Evolutionary conservation across 768 basidiomycete genomes (phyloP).

Genomic region (Thelephora aurantiotincta): DNA sequence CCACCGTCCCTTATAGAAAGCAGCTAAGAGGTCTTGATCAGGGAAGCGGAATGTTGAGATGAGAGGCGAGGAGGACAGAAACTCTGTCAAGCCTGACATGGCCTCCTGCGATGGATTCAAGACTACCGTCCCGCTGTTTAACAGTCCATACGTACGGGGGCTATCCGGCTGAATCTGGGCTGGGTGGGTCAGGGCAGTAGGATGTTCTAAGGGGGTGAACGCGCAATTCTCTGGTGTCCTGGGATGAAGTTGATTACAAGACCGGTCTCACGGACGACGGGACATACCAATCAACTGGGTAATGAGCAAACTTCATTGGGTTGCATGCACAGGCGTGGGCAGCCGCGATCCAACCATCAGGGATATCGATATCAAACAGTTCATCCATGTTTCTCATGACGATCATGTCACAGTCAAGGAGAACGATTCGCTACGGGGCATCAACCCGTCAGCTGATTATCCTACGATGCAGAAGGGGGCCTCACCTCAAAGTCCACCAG

Average conservation of each 20-base stretch:
- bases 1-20: constrained; percentile 69
- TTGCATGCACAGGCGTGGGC: constrained; percentile 91
- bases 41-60: constrained; percentile 57
- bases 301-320: constrained; percentile 69
- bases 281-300: constrained; percentile 74
- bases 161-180: constrained; percentile 24
- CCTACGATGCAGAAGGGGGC: background rate
- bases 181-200: constrained; percentile 32
- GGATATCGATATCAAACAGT: constrained; percentile 38
- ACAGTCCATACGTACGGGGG: constrained; percentile 65
- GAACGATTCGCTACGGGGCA: constrained; percentile 48
- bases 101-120: constrained; percentile 57
- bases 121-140: constrained; percentile 87
- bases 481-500: constrained; percentile 53
- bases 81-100: constrained; percentile 36
- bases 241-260: constrained; percentile 5
- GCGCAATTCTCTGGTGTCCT: constrained; percentile 94
- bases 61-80: constrained; percentile 40
- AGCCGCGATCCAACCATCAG: constrained; percentile 68
- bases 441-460: constrained; percentile 6
- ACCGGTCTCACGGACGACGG: background rate
- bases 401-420: constrained; percentile 85
- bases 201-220: constrained; percentile 39
- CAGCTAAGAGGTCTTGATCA: constrained; percentile 86
- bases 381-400: constrained; percentile 76